Evolutionary conservation across 2,329 filamentous ascomycete genomes (phyloP).

Genomic region (Diaporthe humulicola): DNA sequence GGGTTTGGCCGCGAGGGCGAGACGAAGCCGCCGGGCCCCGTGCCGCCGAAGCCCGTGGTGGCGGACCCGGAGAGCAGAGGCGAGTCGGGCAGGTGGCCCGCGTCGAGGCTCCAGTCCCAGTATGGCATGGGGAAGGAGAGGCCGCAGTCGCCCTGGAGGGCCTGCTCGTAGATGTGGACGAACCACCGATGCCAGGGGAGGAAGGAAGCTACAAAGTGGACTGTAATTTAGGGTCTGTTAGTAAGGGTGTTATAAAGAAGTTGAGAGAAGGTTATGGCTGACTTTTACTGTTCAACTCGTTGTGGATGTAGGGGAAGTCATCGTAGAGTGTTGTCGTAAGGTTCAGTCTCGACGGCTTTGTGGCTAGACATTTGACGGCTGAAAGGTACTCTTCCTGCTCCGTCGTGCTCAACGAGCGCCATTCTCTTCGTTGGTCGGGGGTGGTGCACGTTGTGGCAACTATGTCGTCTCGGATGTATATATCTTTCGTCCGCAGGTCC

Average conservation of each 20-base stretch:
- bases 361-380: constrained; percentile 13
- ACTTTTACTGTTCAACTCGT: constrained; percentile 35
- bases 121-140: constrained; percentile 45
- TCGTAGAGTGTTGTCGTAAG: constrained; percentile 47
- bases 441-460: neutral
- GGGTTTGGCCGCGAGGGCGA: constrained; percentile 63
- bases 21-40: constrained; percentile 54
- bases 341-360: constrained; percentile 41
- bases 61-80: neutral
- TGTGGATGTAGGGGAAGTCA: constrained; percentile 50
- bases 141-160: constrained; percentile 48
- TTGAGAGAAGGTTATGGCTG: neutral
- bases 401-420: constrained; percentile 22
- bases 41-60: neutral
- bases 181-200: constrained; percentile 50
- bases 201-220: constrained; percentile 45
- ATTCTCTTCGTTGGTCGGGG: constrained; percentile 10
- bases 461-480: neutral
- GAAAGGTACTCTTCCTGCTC: constrained; percentile 19
- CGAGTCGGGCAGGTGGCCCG: constrained; percentile 58
- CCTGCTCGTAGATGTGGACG: constrained; percentile 48
- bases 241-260: neutral
- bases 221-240: constrained; percentile 41
- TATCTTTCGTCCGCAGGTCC: neutral
- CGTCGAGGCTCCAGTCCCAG: constrained; percentile 41